Base-by-base conservation (phyloP, 2,329 filamentous ascomycete species). In the Penicillium frequentans region DNA sequence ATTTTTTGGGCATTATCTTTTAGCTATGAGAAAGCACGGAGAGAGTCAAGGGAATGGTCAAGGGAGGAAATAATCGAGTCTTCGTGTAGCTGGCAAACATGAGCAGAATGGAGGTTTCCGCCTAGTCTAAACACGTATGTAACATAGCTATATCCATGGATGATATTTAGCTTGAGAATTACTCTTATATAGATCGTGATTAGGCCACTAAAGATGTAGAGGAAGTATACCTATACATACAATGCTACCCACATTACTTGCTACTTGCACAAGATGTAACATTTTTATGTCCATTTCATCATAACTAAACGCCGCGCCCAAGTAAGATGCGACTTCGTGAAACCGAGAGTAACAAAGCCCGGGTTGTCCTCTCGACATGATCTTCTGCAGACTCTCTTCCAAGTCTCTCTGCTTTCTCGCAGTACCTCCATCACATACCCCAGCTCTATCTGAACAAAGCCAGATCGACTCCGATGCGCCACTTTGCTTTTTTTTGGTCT, bases 391-490 rank as follows among this genome's bases (percentile, higher is more conserved):
- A 46, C 49, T 49, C 35, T 54, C 46, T 50, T 46, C 29, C 47
- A 51, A 39, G 48, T 46, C 53, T 51, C 35, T 27, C 56, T 58
- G 58, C 51, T 46, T 57, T 24, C 37, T 55, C 45, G 57, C 56
- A 57, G 55, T 57, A 42, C 5, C 56, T 62, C 52, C 55, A 45
- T 42, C 26, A 43, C 26, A 23, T 52, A 33, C 35, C 42, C 51
- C 46, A 54, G 35, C 60, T 61, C 60, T 59, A 52, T 65, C 60
- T 62, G 64, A 64, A 58, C 62, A 64, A 67, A 64, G 67, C 60
- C 63, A 70, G 62, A 67, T 63, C 59, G 66, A 71, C 65, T 70
- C 70, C 69, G 62, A 67, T 70, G 70, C 70, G 71, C 72, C 71
- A 61, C 67, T 58, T 62, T 68, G 61, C 65, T 68, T 64, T 62